phyloP scores from a whole-genome alignment of 306 rosid species.

The Casuarina equisetifolia region DNA sequence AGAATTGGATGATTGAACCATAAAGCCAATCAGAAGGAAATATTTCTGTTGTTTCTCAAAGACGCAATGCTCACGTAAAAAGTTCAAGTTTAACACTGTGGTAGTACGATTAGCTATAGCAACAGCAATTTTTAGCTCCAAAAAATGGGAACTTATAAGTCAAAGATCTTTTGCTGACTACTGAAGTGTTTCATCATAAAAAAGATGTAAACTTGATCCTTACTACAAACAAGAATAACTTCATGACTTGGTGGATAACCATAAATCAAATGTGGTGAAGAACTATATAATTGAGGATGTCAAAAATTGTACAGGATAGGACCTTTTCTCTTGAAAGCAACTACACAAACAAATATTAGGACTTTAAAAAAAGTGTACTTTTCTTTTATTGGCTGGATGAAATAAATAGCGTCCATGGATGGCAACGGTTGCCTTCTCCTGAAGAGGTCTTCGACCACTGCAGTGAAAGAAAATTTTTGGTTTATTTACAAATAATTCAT shows the following conservation, averaged over 20 bases:
- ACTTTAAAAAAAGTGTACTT: constrained; percentile 47
- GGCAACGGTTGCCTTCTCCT: constrained; percentile 97
- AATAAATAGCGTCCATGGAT: constrained; percentile 86
- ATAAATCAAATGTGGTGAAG: not conserved
- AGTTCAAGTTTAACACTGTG: not conserved
- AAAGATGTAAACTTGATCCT: not conserved
- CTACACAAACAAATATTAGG: not conserved
- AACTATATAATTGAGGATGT: not conserved
- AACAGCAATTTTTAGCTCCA: not conserved
- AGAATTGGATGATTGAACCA: constrained; percentile 6
- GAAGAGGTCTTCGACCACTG: constrained; percentile 98
- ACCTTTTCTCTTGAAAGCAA: not conserved
- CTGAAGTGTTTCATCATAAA: not conserved
- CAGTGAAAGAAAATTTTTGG: constrained; percentile 32
- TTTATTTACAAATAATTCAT: constrained; percentile 11
- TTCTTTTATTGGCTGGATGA: constrained; percentile 86
- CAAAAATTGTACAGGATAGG: not conserved
- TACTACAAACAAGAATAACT: not conserved
- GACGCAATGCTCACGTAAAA: not conserved
- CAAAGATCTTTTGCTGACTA: not conserved
- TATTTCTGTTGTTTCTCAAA: not conserved
- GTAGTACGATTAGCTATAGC: not conserved
- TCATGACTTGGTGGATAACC: not conserved
- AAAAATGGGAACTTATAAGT: not conserved
- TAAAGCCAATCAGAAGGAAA: not conserved